Base-by-base conservation (phyloP, 2,329 filamentous ascomycete genomes). In the Fusarium protoensiforme region DNA sequence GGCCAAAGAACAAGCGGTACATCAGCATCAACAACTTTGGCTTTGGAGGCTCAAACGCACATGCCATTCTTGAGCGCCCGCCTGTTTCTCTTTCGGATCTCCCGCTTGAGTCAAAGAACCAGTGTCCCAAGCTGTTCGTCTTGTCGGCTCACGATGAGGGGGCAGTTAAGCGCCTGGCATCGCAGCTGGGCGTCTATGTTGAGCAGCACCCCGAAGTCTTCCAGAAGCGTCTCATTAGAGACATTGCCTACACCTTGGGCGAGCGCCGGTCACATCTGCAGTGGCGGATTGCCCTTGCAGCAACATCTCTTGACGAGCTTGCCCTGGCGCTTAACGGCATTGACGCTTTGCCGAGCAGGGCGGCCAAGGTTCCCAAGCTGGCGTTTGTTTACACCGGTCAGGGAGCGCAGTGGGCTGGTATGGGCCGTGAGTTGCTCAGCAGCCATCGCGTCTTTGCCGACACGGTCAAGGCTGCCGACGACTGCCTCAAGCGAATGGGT, bases 371-470 rank as follows among this genome's bases (percentile, higher is more conserved):
- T 9, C 51, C 46, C 5, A 48, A 38, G 1, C 24, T 72, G 7
- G 61, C 61, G 1, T 72, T 73, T 11, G 56, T 73, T 18, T 72
- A 68, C 24, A 72, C 67, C 3, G 71, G 71, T 0, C 71, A 74
- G 24, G 71, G 71, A 16, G 71, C 71, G 7, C 69, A 74, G 36
- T 72, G 62, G 61, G 43, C 35, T 24, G 56, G 38, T 4, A 74
- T 74, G 69, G 69, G 69, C 1, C 58, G 53, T 1, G 67, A 70
- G 31, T 53, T 73, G 4, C 54, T 66, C 4, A 43, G 8, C 1
- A 53, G 36, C 27, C 24, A 56, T 18, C 16, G 4, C 2, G 51
- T 61, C 8, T 67, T 67, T 27, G 10, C 24, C 5, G 43, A 24
- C 11, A 67, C 63, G 1, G 65, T 66, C 11, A 8, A 29, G 1